phyloP scores from a whole-genome alignment of 352 stramenopile genomes.

The Aphanomyces euteiches region DNA sequence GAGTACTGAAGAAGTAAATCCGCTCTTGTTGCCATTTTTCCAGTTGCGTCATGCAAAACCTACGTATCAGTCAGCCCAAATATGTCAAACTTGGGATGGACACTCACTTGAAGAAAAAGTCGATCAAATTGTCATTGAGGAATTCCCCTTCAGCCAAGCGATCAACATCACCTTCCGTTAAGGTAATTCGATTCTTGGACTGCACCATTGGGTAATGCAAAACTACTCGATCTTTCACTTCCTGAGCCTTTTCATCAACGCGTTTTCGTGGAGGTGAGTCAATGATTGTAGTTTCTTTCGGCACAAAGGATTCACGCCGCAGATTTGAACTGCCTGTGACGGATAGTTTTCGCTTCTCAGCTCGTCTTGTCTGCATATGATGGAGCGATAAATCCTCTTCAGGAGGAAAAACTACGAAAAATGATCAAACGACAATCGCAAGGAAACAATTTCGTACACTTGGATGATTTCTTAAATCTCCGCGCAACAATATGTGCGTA shows the following conservation, averaged over 20 bases:
- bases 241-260: constrained; percentile 1
- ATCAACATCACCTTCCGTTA: constrained; percentile 85
- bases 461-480: constrained; percentile 2
- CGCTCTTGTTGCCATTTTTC: constrained; percentile 52
- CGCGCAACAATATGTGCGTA: not conserved
- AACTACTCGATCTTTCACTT: constrained; percentile 18
- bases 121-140: constrained; percentile 91
- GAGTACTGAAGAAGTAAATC: constrained; percentile 92
- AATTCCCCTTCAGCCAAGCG: constrained; percentile 87
- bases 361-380: not conserved
- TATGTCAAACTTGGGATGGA: not conserved
- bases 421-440: not conserved
- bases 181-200: constrained; percentile 41
- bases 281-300: not conserved
- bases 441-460: constrained; percentile 2
- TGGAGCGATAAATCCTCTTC: not conserved
- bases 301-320: not conserved
- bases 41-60: constrained; percentile 39
- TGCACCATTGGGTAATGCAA: constrained; percentile 17
- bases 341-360: not conserved
- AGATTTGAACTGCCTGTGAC: no score
- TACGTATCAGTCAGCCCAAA: constrained; percentile 38
- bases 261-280: not conserved
- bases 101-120: constrained; percentile 87
- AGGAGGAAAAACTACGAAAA: not conserved